Base-by-base conservation (phyloP, 805 yeast species). In the Kurtzmaniella cleridarum region DNA sequence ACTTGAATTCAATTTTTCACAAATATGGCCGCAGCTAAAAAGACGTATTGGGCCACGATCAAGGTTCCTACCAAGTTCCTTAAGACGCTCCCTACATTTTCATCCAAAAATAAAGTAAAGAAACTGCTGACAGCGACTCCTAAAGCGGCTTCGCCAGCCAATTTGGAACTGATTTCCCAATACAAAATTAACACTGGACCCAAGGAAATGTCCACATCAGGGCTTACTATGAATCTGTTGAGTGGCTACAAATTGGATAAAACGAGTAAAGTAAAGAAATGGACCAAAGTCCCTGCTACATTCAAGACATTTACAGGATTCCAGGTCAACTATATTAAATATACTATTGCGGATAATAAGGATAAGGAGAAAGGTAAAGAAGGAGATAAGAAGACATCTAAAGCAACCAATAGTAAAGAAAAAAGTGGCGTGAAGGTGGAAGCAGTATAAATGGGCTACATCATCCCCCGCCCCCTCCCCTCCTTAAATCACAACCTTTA, bases 281-380 rank as follows among this genome's bases (percentile, higher is more conserved):
- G 72, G 72, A 51, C 46, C 20, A 65, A 66, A 43, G 51, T 51
- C 16, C 54, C 64, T 2, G 40, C 56, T 9, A 53, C 55, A 38
- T 65, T 67, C 50, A 68, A 68, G 57, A 64, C 73, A 1, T 68
- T 68, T 47, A 62, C 64, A 33, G 74, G 74, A 10, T 68, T 62
- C 50, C 66, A 65, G 46, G 57, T 65, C 10, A 52, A 52, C 34
- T 53, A 60, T 39, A 42, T 43, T 1, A 40, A 44, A 2, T 59
- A 20, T 8, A 20, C 24, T 8, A 8, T 20, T 20, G 5, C 8
- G 24, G 24, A 20, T 20, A 20, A 20, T 5, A 20, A 20, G 5
- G 24, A 20, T 8, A 20, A 20, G 24, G 24, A 20, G 7, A 20
- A 20, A 8, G 8, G 24, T 20, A 20, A 20, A 20, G 24, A 20